phyloP scores from a whole-genome alignment of 345 rosid species.

The Viola odorata region DNA sequence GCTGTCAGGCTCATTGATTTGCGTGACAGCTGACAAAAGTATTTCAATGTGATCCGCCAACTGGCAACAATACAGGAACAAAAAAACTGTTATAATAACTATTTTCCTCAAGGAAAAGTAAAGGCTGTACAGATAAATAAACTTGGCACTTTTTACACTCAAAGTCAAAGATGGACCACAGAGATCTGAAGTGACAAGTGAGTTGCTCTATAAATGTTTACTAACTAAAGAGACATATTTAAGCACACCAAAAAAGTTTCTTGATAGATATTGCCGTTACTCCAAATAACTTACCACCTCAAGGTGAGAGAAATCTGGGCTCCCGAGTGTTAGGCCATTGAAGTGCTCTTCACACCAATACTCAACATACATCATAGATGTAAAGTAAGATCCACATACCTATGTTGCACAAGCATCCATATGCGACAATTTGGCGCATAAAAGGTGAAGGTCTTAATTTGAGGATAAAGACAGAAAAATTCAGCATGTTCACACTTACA shows the following conservation, averaged over 20 bases:
- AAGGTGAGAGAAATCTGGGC: slow-evolving; percentile 78
- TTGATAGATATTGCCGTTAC: not conserved
- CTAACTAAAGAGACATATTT: not conserved
- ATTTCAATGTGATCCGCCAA: slow-evolving; percentile 72
- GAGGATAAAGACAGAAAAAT: not conserved
- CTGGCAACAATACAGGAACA: slow-evolving; percentile 32
- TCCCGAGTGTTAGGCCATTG: slow-evolving; percentile 62
- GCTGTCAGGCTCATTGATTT: slow-evolving; percentile 96
- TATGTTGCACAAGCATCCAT: slow-evolving; percentile 23
- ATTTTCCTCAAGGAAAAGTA: not conserved
- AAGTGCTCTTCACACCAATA: slow-evolving; percentile 95
- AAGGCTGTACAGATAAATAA: slow-evolving; percentile 1
- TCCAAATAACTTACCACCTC: slow-evolving; percentile 55
- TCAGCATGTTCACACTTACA: slow-evolving; percentile 40
- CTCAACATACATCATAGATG: slow-evolving; percentile 86
- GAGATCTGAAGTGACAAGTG: not conserved
- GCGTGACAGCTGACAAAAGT: slow-evolving; percentile 78
- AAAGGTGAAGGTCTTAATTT: not conserved
- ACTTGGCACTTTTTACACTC: not conserved
- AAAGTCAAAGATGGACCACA: not conserved
- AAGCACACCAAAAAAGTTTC: not conserved
- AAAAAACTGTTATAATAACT: not conserved
- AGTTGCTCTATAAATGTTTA: not conserved
- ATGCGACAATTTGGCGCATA: not conserved
- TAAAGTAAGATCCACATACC: slow-evolving; percentile 82